phyloP scores from a whole-genome alignment of 2,329 filamentous ascomycete genomes.

The Botrytis hyacinthi region DNA sequence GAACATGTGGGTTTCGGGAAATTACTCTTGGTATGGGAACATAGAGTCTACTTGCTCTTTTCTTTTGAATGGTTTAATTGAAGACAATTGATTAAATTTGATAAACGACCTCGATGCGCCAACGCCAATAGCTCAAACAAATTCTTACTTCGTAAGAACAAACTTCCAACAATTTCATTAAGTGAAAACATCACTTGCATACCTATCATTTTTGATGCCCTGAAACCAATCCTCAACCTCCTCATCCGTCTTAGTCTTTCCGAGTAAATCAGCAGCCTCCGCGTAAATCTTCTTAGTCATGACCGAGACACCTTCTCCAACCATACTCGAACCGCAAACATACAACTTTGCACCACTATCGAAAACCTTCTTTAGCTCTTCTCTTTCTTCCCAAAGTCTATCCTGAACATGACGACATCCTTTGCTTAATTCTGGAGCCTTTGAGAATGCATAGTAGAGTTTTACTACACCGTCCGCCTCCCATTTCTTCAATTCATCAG shows the following conservation, averaged over 20 bases:
- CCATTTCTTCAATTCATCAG: constrained; percentile 40
- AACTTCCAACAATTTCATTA: not conserved
- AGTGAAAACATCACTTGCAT: constrained; percentile 24
- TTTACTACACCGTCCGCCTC: constrained; percentile 23
- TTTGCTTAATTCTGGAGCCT: constrained; percentile 7
- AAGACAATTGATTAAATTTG: not conserved
- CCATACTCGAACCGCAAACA: constrained; percentile 22
- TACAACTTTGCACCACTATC: constrained; percentile 22
- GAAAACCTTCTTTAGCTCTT: constrained; percentile 19
- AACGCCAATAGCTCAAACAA: not conserved
- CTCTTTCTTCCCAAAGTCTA: constrained; percentile 23
- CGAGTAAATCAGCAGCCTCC: not conserved
- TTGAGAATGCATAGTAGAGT: constrained; percentile 18
- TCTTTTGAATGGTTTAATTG: not conserved
- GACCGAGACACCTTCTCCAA: constrained; percentile 16
- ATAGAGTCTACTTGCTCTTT: not conserved
- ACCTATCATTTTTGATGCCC: constrained; percentile 20
- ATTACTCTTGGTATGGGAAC: not conserved
- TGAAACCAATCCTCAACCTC: constrained; percentile 24
- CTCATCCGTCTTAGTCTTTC: constrained; percentile 20
- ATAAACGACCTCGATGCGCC: not conserved
- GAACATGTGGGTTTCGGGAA: not conserved
- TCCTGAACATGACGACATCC: constrained; percentile 23
- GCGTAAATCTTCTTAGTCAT: constrained; percentile 22
- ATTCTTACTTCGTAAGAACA: not conserved